Conservation (phyloP, 208 protist species). For the Trypanosoma vivax region DNA sequence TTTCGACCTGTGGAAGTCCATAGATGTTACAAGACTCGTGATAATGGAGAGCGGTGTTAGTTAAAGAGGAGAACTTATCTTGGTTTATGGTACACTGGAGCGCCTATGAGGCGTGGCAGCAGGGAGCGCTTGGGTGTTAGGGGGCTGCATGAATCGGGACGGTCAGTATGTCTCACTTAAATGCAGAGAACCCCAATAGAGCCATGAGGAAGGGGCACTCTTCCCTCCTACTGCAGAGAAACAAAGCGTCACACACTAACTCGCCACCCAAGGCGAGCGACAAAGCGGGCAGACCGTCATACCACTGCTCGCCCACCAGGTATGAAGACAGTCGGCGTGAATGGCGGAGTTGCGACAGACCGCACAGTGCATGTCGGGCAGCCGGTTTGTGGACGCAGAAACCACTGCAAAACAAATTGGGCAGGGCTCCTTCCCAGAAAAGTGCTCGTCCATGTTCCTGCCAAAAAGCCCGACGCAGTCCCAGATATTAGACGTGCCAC, state of each 20-base stretch:
- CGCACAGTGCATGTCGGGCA: conserved; percentile 82
- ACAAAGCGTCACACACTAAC: conserved; percentile 1
- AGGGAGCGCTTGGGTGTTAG: no score
- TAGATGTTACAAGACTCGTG: no score
- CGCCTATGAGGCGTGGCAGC: no score
- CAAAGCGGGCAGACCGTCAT: conserved; percentile 87
- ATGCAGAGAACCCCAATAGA: no score
- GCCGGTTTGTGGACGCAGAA: conserved; percentile 57
- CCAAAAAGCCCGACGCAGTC: conserved; percentile 84
- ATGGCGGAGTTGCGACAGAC: conserved; percentile 84
- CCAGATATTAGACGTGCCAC: conserved; percentile 68
- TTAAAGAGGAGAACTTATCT: no score
- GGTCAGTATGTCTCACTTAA: no score
- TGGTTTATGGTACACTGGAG: no score
- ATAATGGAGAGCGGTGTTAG: no score
- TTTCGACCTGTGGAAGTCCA: no score
- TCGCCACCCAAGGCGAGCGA: conserved; percentile 74
- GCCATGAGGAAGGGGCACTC: no score
- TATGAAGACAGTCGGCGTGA: conserved; percentile 84
- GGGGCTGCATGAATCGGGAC: no score
- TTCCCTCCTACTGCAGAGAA: background rate
- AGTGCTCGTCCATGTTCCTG: conserved; percentile 88
- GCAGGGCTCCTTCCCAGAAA: conserved; percentile 83
- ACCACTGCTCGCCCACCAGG: conserved; percentile 84
- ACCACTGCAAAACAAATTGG: conserved; percentile 90